phyloP scores from a whole-genome alignment of 768 basidiomycete species.

The Russula sp. region DNA sequence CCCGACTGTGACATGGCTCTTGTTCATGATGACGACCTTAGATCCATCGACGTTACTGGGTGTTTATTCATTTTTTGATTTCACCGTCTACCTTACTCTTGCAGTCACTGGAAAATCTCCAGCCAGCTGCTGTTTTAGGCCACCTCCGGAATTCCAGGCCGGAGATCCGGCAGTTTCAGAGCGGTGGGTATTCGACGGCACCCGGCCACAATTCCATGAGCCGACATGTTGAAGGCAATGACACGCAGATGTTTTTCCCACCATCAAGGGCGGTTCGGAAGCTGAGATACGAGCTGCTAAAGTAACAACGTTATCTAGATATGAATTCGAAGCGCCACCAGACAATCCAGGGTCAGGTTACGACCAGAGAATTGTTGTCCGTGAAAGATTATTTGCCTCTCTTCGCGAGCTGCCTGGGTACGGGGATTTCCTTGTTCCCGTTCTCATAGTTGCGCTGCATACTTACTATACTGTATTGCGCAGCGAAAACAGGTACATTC shows the following conservation, averaged over 20 bases:
- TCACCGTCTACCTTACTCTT: not conserved
- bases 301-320: not conserved
- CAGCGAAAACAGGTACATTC: too few species aligned
- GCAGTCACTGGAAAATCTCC: not conserved
- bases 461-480: not conserved
- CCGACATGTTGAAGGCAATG: not conserved
- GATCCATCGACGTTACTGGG: not conserved
- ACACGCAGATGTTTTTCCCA: not conserved
- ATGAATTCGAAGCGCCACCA: not conserved
- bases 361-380: not conserved
- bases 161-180: not conserved
- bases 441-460: not conserved
- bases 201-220: too few species aligned
- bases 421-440: too few species aligned
- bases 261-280: not conserved
- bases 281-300: not conserved
- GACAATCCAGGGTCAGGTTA: not conserved
- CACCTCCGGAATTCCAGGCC: not conserved
- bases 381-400: not conserved
- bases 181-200: not conserved
- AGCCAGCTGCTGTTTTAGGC: not conserved
- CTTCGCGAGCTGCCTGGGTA: not conserved
- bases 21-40: not conserved
- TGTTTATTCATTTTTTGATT: not conserved
- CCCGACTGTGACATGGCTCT: not conserved